These are phyloP conservation scores for Salix arbutifolia DNA, from an alignment of 345 rosid genomes.

Conservation along the genomic window DNA sequence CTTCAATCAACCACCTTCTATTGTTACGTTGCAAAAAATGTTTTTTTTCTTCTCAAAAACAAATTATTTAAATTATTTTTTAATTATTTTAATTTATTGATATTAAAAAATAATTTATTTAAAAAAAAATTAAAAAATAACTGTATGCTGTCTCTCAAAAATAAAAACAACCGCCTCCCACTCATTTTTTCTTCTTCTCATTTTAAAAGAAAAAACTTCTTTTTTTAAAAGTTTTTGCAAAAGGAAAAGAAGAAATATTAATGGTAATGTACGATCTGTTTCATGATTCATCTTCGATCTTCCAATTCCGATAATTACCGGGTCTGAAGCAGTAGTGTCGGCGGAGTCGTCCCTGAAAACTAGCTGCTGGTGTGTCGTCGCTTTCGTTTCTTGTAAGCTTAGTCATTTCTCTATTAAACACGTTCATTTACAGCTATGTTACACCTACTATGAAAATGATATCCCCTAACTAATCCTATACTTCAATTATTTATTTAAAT, in stretches of 20 bases:
- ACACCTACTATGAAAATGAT: neutral
- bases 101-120: too few species aligned
- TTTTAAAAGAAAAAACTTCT: too few species aligned
- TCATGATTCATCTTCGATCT: neutral
- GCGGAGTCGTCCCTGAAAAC: neutral
- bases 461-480: neutral
- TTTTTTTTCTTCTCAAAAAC: too few species aligned
- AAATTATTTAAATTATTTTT: too few species aligned
- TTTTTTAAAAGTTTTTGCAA: neutral
- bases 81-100: too few species aligned
- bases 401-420: neutral
- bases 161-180: neutral
- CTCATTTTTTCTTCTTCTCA: neutral
- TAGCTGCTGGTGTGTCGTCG: constrained; percentile 28
- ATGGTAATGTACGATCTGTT: neutral
- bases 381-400: constrained; percentile 25
- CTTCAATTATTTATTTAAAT: neutral
- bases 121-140: too few species aligned
- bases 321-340: constrained; percentile 11
- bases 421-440: constrained; percentile 8
- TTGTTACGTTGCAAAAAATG: too few species aligned
- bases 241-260: neutral
- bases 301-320: neutral
- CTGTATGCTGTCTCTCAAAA: neutral
- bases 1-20: neutral